Evolutionary conservation across 129 eudicot species (phyloP).

Genomic region (Glebionis coronaria): DNA sequence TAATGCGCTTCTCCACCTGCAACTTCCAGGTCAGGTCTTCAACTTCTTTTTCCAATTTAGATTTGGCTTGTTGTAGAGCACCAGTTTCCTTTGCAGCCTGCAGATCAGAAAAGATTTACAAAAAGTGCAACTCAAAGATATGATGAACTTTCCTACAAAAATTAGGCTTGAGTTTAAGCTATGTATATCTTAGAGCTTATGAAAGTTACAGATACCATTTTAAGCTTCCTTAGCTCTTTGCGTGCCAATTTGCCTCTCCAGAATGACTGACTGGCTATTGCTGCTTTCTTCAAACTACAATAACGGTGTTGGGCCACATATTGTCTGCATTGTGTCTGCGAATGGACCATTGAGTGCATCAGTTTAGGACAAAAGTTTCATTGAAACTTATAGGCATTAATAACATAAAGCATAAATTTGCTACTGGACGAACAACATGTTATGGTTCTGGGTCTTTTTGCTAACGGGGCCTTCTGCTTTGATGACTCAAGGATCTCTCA

Average conservation of each 20-base stretch:
- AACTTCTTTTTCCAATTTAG: slow-evolving; percentile 79
- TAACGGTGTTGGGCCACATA: slow-evolving; percentile 41
- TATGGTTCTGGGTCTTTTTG: no score
- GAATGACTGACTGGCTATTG: slow-evolving; percentile 62
- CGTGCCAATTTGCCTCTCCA: slow-evolving; percentile 74
- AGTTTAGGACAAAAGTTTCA: slow-evolving; percentile 13
- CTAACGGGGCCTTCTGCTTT: no score
- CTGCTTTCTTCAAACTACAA: slow-evolving; percentile 48
- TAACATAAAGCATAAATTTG: background rate
- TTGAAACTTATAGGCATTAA: background rate
- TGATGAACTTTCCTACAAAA: no score
- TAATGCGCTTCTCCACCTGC: slow-evolving; percentile 75
- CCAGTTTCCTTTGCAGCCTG: slow-evolving; percentile 88
- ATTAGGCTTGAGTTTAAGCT: background rate
- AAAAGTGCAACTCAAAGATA: background rate
- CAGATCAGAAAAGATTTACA: slow-evolving; percentile 6
- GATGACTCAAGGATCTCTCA: no score
- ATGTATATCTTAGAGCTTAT: background rate
- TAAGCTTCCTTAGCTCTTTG: slow-evolving; percentile 69
- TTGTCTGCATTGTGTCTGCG: slow-evolving; percentile 63
- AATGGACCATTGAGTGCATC: slow-evolving; percentile 19
- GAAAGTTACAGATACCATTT: slow-evolving; percentile 45
- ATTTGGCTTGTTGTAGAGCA: slow-evolving; percentile 84
- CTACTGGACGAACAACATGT: no score
- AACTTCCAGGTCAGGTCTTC: slow-evolving; percentile 80